These are phyloP conservation scores for Rhodotorula kratochvilovae DNA, from an alignment of 768 basidiomycete species.

Conservation along the genomic window DNA sequence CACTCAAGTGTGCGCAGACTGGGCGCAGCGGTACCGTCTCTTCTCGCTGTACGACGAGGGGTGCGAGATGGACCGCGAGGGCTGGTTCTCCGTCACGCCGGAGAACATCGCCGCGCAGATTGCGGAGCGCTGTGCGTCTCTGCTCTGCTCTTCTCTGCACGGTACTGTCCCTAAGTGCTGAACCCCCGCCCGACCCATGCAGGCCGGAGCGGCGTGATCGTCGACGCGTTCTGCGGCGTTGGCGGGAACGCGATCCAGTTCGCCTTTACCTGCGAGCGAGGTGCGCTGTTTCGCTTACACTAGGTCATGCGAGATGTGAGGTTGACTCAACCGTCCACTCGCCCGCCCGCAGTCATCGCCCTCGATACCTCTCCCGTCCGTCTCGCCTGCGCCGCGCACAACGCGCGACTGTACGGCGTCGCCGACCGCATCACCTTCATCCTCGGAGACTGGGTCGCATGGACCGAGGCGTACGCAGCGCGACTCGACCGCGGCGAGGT, in stretches of 20 bases:
- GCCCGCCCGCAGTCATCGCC: constrained; percentile 69
- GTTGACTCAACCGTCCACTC: background rate
- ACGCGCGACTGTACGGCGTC: constrained; percentile 89
- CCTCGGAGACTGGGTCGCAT: constrained; percentile 74
- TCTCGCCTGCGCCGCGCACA: constrained; percentile 86
- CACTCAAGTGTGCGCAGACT: constrained; percentile 57
- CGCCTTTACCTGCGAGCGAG: constrained; percentile 88
- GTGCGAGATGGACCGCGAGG: constrained; percentile 84
- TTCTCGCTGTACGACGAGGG: constrained; percentile 70
- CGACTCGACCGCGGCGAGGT: constrained; percentile 16
- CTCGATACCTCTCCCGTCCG: constrained; percentile 78
- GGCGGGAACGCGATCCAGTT: constrained; percentile 97
- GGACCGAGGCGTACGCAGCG: constrained; percentile 53
- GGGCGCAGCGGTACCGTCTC: constrained; percentile 71
- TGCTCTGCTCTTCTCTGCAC: constrained; percentile 41
- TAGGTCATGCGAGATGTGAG: background rate
- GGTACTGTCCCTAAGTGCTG: background rate
- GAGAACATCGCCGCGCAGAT: constrained; percentile 88
- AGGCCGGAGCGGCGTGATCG: constrained; percentile 64
- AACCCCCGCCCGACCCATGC: background rate
- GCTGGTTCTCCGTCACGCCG: constrained; percentile 92
- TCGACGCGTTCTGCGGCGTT: constrained; percentile 96
- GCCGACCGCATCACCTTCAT: constrained; percentile 93
- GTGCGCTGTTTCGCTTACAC: constrained; percentile 52
- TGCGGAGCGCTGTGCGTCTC: constrained; percentile 72